Conservation (phyloP, 768 basidiomycete species). For the Jaapia argillacea region DNA sequence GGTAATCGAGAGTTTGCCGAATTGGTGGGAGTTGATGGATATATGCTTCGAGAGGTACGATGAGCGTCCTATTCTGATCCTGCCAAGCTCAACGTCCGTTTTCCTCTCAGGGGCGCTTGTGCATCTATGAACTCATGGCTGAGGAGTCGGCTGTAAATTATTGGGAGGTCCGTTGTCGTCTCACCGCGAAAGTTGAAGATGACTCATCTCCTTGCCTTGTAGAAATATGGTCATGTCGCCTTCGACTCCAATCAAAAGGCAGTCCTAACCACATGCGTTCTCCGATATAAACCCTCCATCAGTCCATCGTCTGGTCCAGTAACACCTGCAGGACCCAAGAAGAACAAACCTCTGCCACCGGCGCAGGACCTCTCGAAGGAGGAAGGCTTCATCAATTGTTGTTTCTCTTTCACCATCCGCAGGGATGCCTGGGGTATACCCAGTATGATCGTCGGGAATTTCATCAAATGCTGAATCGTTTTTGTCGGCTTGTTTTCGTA, state of each 20-base stretch:
- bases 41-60: slow-evolving; percentile 78
- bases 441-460: slow-evolving; percentile 86
- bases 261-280: slow-evolving; percentile 83
- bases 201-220: slow-evolving; percentile 3
- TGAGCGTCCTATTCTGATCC: not conserved
- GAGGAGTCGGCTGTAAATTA: slow-evolving; percentile 96
- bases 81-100: not conserved
- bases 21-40: slow-evolving; percentile 78
- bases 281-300: slow-evolving; percentile 66
- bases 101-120: slow-evolving; percentile 64
- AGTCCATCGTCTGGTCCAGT: slow-evolving; percentile 27
- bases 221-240: slow-evolving; percentile 94
- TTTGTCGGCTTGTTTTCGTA: too few relatives aligned
- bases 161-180: slow-evolving; percentile 66
- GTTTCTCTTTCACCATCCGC: slow-evolving; percentile 86
- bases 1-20: slow-evolving; percentile 94
- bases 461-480: slow-evolving; percentile 50
- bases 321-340: slow-evolving; percentile 15
- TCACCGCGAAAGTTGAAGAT: not conserved
- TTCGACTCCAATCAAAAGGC: slow-evolving; percentile 91
- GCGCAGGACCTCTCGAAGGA: slow-evolving; percentile 31
- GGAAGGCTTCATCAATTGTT: slow-evolving; percentile 76
- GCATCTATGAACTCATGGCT: slow-evolving; percentile 97
- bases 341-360: slow-evolving; percentile 1
- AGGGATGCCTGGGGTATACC: slow-evolving; percentile 82